Evolutionary conservation across 768 basidiomycete genomes (phyloP).

Genomic region (Cystofilobasidium capitatum): DNA sequence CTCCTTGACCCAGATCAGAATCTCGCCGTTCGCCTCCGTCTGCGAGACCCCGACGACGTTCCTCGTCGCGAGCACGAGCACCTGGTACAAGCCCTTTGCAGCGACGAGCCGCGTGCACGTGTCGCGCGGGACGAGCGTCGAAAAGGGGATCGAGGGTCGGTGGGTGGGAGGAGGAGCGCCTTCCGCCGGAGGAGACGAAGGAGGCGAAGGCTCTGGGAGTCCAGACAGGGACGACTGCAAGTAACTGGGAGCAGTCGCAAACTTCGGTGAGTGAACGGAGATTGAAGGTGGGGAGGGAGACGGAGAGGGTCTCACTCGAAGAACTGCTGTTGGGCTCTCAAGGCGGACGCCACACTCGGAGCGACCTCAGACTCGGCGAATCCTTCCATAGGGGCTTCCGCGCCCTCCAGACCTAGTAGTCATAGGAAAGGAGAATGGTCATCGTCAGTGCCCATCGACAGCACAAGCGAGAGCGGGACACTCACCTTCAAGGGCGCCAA

Average conservation of each 20-base stretch:
- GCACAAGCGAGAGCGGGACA: neutral
- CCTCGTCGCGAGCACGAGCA: constrained; percentile 22
- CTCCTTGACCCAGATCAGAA: constrained; percentile 9
- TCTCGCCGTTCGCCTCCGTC: constrained; percentile 16
- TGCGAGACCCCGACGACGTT: constrained; percentile 12
- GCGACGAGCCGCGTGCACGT: constrained; percentile 1
- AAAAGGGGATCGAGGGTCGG: neutral
- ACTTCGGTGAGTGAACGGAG: neutral
- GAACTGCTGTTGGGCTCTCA: constrained; percentile 1
- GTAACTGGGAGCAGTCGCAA: constrained; percentile 1
- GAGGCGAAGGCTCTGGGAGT: neutral
- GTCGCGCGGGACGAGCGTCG: constrained; percentile 16
- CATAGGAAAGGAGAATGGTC: neutral
- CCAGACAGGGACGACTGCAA: constrained; percentile 7
- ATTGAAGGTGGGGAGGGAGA: neutral
- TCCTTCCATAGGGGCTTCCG: neutral
- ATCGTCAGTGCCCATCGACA: neutral
- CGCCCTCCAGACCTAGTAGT: neutral
- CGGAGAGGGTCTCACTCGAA: neutral
- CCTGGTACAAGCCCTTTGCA: constrained; percentile 23
- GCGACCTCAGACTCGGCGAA: neutral
- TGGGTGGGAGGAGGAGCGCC: neutral
- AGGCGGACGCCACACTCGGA: neutral
- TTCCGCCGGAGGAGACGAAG: neutral
- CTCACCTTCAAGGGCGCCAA: neutral